phyloP scores from a whole-genome alignment of 2,329 filamentous ascomycete genomes.

The Penicillium expansum region DNA sequence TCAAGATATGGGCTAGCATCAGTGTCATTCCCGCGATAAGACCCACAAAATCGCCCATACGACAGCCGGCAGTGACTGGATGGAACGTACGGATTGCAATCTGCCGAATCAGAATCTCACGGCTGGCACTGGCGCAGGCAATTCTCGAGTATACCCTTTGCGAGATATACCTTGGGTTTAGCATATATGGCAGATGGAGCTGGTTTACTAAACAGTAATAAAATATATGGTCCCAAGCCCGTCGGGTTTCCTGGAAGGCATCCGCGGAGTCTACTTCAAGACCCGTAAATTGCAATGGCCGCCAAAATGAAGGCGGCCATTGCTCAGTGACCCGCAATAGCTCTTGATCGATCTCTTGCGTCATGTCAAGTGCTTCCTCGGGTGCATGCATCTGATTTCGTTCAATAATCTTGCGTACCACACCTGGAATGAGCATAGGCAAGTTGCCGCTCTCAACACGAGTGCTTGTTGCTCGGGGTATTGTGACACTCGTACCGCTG shows the following conservation, averaged over 20 bases:
- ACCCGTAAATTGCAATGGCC: conserved; percentile 26
- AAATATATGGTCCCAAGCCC: conserved; percentile 37
- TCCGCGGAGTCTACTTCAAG: conserved; percentile 14
- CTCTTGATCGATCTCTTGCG: conserved; percentile 34
- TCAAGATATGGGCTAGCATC: conserved; percentile 39
- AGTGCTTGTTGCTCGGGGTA: not conserved
- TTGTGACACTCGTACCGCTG: conserved; percentile 22
- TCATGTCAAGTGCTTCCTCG: conserved; percentile 24
- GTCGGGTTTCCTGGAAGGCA: conserved; percentile 31
- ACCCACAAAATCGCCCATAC: conserved; percentile 40
- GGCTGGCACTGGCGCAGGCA: conserved; percentile 40
- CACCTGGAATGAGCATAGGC: conserved; percentile 24
- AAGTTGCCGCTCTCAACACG: conserved; percentile 9
- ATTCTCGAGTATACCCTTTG: conserved; percentile 34
- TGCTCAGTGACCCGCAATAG: conserved; percentile 31
- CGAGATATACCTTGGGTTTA: conserved; percentile 27
- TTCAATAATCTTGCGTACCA: conserved; percentile 40
- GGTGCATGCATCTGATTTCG: conserved; percentile 32
- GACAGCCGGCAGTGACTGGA: conserved; percentile 31
- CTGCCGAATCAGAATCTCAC: conserved; percentile 41
- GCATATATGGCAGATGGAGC: conserved; percentile 41
- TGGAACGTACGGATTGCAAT: conserved; percentile 35
- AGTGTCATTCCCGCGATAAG: conserved; percentile 41
- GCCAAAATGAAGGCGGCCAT: conserved; percentile 41
- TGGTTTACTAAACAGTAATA: conserved; percentile 42